phyloP scores from a whole-genome alignment of 345 rosid genomes.

The Populus simonii region DNA sequence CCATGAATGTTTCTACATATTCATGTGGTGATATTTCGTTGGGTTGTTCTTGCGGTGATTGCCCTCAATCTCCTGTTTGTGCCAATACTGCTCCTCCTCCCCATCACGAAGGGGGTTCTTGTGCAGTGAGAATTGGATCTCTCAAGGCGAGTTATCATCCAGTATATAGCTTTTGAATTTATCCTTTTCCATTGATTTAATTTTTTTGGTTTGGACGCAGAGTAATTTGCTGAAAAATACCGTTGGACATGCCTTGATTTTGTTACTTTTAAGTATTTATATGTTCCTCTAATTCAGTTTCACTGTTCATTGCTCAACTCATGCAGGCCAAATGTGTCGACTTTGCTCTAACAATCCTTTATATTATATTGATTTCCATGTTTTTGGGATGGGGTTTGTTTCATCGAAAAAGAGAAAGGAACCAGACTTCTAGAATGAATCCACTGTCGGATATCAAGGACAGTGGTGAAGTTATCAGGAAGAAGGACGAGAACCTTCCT shows the following conservation, averaged over 20 bases:
- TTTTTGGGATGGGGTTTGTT: constrained; percentile 78
- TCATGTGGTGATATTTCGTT: constrained; percentile 78
- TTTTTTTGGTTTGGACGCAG: not conserved
- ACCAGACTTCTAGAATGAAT: constrained; percentile 49
- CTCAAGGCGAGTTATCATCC: constrained; percentile 50
- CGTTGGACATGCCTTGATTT: not conserved
- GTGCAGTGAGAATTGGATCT: constrained; percentile 74
- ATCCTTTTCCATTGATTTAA: not conserved
- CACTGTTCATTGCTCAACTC: constrained; percentile 24
- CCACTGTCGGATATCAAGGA: constrained; percentile 35
- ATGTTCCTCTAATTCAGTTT: constrained; percentile 20
- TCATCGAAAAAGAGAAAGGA: constrained; percentile 55
- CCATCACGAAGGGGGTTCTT: constrained; percentile 43
- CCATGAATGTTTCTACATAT: constrained; percentile 86
- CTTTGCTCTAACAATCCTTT: constrained; percentile 62
- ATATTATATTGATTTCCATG: constrained; percentile 63
- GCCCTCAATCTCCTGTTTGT: constrained; percentile 75
- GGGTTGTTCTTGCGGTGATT: constrained; percentile 98
- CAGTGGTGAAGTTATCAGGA: constrained; percentile 36
- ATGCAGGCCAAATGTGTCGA: constrained; percentile 86
- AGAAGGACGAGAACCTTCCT: constrained; percentile 61
- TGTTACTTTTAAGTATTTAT: not conserved
- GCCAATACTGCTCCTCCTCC: constrained; percentile 52
- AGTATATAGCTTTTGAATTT: not conserved
- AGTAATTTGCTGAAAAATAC: not conserved